Evolutionary conservation across 2,329 filamentous ascomycete species (phyloP).

Genomic region (Fusarium pilosicola): DNA sequence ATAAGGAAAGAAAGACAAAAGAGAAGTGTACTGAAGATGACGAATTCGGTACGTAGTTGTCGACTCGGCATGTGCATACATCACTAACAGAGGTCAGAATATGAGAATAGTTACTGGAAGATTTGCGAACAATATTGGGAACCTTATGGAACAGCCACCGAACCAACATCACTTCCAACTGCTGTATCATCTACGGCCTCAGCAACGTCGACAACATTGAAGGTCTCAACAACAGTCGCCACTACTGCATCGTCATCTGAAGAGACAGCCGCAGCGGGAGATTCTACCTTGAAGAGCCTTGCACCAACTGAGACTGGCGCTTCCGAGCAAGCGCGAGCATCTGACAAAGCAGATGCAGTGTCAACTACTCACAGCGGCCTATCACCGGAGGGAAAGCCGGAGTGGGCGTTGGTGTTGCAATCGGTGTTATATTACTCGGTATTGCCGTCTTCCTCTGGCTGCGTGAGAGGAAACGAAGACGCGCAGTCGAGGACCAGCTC

Average conservation of each 20-base stretch:
- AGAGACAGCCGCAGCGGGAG: not conserved
- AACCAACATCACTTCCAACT: slow-evolving; percentile 31
- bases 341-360: not conserved
- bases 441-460: slow-evolving; percentile 35
- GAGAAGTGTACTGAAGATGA: slow-evolving; percentile 35
- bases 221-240: not conserved
- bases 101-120: slow-evolving; percentile 44
- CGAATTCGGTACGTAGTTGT: slow-evolving; percentile 31
- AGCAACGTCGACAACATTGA: not conserved
- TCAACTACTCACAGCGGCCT: not conserved
- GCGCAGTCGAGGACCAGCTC: slow-evolving; percentile 20
- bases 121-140: slow-evolving; percentile 44
- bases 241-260: not conserved
- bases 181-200: not conserved
- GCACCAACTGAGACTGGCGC: slow-evolving; percentile 1
- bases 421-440: slow-evolving; percentile 29
- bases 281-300: not conserved
- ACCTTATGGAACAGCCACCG: slow-evolving; percentile 35
- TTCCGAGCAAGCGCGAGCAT: slow-evolving; percentile 1
- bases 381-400: slow-evolving; percentile 32
- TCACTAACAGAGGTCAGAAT: slow-evolving; percentile 25
- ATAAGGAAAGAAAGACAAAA: slow-evolving; percentile 25
- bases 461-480: slow-evolving; percentile 35
- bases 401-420: slow-evolving; percentile 29
- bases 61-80: too few relatives aligned